Base-by-base conservation (phyloP, 2,329 filamentous ascomycete genomes). In the Epichloe festucae region DNA sequence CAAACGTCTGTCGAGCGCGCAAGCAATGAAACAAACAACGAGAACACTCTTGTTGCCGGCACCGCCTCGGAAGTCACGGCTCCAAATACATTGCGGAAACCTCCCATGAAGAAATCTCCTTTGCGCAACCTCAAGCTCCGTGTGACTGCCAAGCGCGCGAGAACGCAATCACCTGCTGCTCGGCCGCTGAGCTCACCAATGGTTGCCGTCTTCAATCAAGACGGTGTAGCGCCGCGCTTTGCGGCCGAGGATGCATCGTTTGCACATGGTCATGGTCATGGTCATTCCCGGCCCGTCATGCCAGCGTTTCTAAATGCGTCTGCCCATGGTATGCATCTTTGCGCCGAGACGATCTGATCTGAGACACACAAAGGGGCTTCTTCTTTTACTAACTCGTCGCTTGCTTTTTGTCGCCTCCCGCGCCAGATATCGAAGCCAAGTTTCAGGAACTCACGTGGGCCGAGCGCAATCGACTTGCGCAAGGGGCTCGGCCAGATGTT, bases 371-470 rank as follows among this genome's bases (percentile, higher is more conserved):
- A 12, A 42, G 42, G 19, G 12, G 2, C 15, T 21, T 23, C 3
- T 35, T 42, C 3, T 35, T 42, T 5, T 34, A 34, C 38, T 34
- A 35, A 31, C 17, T 42, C 27, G 3, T 23, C 14, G 17, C n/a
- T 35, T 31, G 5, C 5, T 35, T n/a, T n/a, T n/a, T 49, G 15
- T 42, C 15, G 31, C 35, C 27, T 21, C 11, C 31, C 31, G 36
- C 14, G 19, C 35, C 57, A 77, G 76, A 74, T 34, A 74, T 79
- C 57, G 65, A 72, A 36, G 57, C 59, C 55, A 77, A 74, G 56
- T 81, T 78, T 57, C 67, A 71, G 19, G 76, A 81, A 23, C 66
- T 81, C 40, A 67, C 67, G 17, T 78, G 74, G 75, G 69, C 70
- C 43, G 78, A 81, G 60, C 72, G 74, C 44, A 63, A 71, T 23